Percentiles rank a stretch among this genome's conserved stretches.
Evolutionary conservation across 2,329 filamentous ascomycete genomes (phyloP).

Genomic region (Fusarium proliferatum): DNA sequence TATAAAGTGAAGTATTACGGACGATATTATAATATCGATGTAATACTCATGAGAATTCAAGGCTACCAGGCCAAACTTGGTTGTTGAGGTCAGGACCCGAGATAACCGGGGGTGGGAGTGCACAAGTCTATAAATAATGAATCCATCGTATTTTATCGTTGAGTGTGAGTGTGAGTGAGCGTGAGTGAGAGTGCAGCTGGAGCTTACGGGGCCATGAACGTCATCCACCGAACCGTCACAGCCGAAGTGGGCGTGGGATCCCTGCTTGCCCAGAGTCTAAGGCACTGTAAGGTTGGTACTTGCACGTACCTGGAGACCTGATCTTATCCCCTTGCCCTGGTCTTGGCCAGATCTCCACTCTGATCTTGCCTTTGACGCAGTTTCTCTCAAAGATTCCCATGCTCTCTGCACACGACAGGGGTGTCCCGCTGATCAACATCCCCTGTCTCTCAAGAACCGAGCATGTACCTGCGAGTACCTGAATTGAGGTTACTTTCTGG

Average conservation of each 20-base stretch:
- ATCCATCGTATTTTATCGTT: constrained; percentile 24
- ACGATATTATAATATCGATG: constrained; percentile 24
- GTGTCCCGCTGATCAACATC: constrained; percentile 36
- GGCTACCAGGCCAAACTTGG: constrained; percentile 28
- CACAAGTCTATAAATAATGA: constrained; percentile 40
- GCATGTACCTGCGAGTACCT: constrained; percentile 33
- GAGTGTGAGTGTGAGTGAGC: background rate
- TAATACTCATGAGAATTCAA: constrained; percentile 26
- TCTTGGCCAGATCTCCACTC: constrained; percentile 30
- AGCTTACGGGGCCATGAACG: constrained; percentile 30
- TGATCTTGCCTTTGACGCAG: constrained; percentile 28
- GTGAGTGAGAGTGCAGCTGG: constrained; percentile 1
- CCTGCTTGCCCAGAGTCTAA: constrained; percentile 10
- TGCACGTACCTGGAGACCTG: constrained; percentile 25
- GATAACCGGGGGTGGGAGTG: constrained; percentile 30
- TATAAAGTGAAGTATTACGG: constrained; percentile 16
- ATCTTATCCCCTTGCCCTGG: constrained; percentile 18
- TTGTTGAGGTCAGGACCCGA: constrained; percentile 8
- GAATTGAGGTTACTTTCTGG: background rate
- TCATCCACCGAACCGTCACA: constrained; percentile 37
- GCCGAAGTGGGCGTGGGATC: constrained; percentile 26
- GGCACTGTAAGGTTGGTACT: background rate
- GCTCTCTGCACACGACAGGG: constrained; percentile 21
- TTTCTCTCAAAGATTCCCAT: constrained; percentile 32
- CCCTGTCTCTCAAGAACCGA: constrained; percentile 26